Evolutionary conservation across 1,139 yeast genomes (phyloP).

Genomic region (Yamadazyma kanchanaburiensis): DNA sequence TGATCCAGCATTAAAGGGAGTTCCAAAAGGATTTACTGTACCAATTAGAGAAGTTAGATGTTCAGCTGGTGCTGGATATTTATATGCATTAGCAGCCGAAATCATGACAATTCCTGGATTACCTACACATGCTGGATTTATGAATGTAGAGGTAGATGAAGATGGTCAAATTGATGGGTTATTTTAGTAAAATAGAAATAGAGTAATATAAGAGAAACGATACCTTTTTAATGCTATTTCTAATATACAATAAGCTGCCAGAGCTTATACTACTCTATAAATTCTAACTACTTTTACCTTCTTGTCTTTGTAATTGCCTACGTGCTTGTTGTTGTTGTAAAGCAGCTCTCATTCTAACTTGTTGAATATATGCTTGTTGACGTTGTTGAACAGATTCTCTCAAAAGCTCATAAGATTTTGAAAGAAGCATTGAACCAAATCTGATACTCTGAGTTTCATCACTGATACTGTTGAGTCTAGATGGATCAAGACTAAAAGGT

Average conservation of each 20-base stretch:
- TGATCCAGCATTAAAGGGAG: constrained; percentile 79
- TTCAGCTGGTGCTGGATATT: constrained; percentile 80
- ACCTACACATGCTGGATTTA: constrained; percentile 79
- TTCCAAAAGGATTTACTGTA: constrained; percentile 72
- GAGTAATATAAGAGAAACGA: constrained; percentile 3
- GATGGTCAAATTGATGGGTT: constrained; percentile 80
- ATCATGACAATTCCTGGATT: constrained; percentile 84
- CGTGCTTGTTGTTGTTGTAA: constrained; percentile 35
- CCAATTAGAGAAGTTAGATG: constrained; percentile 80
- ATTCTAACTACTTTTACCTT: no score
- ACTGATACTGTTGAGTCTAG: constrained; percentile 73
- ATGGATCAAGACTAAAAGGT: constrained; percentile 64
- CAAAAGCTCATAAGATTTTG: constrained; percentile 77
- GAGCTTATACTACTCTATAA: no score
- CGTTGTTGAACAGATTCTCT: constrained; percentile 50
- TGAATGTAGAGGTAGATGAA: constrained; percentile 79
- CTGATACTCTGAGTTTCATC: constrained; percentile 86
- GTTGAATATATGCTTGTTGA: constrained; percentile 40
- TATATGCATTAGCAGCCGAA: constrained; percentile 80
- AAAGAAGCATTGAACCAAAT: constrained; percentile 85
- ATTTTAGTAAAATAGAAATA: constrained; percentile 38
- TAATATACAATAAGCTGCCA: no score
- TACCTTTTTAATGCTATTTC: no score
- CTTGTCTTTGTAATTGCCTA: constrained; percentile 8
- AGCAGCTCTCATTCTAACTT: constrained; percentile 45